Evolutionary conservation across 2,329 filamentous ascomycete genomes (phyloP), one percentile per base, ranked within the genome.

Genomic region (Leptographium procerum): DNA sequence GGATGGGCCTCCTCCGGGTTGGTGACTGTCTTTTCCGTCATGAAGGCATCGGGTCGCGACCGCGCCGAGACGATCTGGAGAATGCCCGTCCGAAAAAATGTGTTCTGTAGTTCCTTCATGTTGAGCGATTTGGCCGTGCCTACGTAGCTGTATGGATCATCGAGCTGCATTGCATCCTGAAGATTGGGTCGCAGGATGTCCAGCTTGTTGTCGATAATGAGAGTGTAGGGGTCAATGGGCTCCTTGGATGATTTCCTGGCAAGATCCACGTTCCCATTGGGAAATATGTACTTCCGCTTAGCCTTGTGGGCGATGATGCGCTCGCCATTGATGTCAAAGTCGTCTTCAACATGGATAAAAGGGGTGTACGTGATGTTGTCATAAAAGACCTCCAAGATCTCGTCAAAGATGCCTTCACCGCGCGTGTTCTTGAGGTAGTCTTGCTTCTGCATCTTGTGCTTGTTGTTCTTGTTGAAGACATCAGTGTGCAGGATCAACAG

Each of bases 401-500:
- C 92, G 64, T 95, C 89, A 56, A 88, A 89, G n/a, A 97, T 88
- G 16, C 90, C 90, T 69, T 97, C 91, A 3, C 89, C 91, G 26
- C 85, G 85, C 0, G 91, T 95, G 69, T 97, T 97, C 72, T 95
- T 96, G 65, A 97, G 80, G 71, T 99, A 99, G 67, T 97, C 94
- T 0, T 81, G 75, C 69, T 95, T 95, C 68, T 95, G 91, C 94
- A 99, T 99, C 73, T 99, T 99, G 71, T 94, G 83, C 74, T 97
- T 97, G 75, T 97, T 97, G 76, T 97, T 99, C 73, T 95, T 96
- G 77, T 99, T 99, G 82, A 97, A 97, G n/a, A 95, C 89, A 69
- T 99, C 94, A 0, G 94, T 97, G 66, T 99, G 94, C 36, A 99
- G 77, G 65, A 99, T 96, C 60, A 99, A 82, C 59, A 99, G 84